A percentile compares a stretch with the other conserved stretches of the same genome.
phyloP scores from a whole-genome alignment of 2,329 filamentous ascomycete species.

The Chaetomiaceae sp. region DNA sequence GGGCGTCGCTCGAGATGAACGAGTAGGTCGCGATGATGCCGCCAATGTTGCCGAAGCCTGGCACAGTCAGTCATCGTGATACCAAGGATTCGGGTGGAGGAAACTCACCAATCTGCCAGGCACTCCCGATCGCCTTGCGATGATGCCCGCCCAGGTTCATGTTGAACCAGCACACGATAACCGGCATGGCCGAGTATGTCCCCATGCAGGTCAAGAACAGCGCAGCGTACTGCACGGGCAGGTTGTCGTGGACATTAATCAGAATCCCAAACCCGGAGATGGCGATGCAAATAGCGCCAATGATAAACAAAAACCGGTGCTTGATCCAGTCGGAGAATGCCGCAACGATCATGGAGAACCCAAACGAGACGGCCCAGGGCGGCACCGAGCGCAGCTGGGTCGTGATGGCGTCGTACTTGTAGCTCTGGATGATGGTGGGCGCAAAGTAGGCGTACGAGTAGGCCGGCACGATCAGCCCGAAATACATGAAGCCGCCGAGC shows the following conservation, averaged over 20 bases:
- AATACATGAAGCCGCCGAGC: slow-evolving; percentile 74
- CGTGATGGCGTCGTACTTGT: slow-evolving; percentile 56
- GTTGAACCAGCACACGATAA: slow-evolving; percentile 78
- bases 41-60: slow-evolving; percentile 69
- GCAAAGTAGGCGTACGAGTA: slow-evolving; percentile 77
- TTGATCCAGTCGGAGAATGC: slow-evolving; percentile 64
- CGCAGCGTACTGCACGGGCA: slow-evolving; percentile 66
- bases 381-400: slow-evolving; percentile 57
- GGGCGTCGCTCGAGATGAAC: slow-evolving; percentile 63
- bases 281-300: slow-evolving; percentile 63
- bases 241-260: slow-evolving; percentile 64
- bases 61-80: not conserved
- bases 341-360: slow-evolving; percentile 71
- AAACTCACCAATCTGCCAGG: slow-evolving; percentile 63
- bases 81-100: too few relatives aligned
- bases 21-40: slow-evolving; percentile 73
- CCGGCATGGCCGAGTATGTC: slow-evolving; percentile 82
- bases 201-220: slow-evolving; percentile 80
- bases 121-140: slow-evolving; percentile 64
- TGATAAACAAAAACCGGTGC: slow-evolving; percentile 71
- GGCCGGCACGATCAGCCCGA: slow-evolving; percentile 71
- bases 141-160: slow-evolving; percentile 75
- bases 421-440: slow-evolving; percentile 65
- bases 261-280: slow-evolving; percentile 75
- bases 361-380: slow-evolving; percentile 66